Base-by-base conservation (phyloP, 192 early-diverging fungal genomes). In the Backusella tuberculispora region DNA sequence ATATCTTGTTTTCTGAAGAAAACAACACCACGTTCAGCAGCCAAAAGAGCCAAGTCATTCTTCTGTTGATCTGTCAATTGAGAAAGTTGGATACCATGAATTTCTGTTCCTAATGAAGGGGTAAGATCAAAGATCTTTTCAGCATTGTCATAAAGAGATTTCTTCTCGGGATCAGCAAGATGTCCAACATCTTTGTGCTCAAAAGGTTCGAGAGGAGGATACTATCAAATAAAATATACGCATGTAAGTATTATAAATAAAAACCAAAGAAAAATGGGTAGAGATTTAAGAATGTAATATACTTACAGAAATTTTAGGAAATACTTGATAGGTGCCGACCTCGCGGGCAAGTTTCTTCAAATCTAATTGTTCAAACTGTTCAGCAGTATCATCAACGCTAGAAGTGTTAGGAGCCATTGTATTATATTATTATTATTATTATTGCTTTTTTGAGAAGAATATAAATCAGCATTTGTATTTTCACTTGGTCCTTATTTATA, bases 1-100 rank as follows among this genome's bases (percentile, higher is more conserved):
- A 91, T 50, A 63, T 91, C 88, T 79, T 93, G 92, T 63, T 92
- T 82, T 8, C 90, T 80, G 76, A 93, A 89, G 67, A 89, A 90
- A 10, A 92, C 90, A 14, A 93, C 90, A 24, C 88, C 89, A 41
- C 92, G 83, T 68, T 93, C 86, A 17, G 90, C 79, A 48, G 90
- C 85, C 19, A 92, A 75, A 13, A 88, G 79, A 9, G 88, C 89
- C 17, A 93, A 80, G 64, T 91, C 88, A 40, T 88, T 84, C 47
- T 87, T 69, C 60, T 91, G 88, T 71, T 90, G 83, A 7, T 88
- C 87, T 14, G 84, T 84, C 74, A 92, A 75, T 72, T 90, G 69
- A 38, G 83, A 75, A 47, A 90, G 66, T 34, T 88, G 87, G 41
- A 91, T 60, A 42, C 90, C 87, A 42, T 82, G 84, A n/a, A 93